Conservation (phyloP, 768 basidiomycete genomes). For the Rubroboletus satanas region DNA sequence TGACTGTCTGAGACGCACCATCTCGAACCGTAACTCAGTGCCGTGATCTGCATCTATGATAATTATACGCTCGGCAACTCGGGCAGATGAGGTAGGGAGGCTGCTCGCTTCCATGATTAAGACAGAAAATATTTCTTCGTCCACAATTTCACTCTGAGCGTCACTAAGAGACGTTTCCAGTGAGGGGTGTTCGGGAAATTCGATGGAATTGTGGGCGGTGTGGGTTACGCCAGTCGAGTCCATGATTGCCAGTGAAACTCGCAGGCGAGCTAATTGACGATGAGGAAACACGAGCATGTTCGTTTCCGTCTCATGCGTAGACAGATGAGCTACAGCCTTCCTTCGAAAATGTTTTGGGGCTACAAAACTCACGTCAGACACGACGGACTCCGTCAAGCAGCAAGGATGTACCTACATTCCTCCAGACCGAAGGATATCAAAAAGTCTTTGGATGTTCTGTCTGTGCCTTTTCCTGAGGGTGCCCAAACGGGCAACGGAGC, state of each 20-base stretch:
- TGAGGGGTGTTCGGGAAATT: slow-evolving; percentile 30
- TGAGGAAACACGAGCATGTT: slow-evolving; percentile 57
- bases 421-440: slow-evolving; percentile 76
- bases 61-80: slow-evolving; percentile 75
- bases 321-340: slow-evolving; percentile 66
- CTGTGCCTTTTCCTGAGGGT: slow-evolving; percentile 69
- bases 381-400: not conserved
- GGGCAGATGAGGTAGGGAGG: slow-evolving; percentile 70
- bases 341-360: slow-evolving; percentile 63
- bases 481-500: slow-evolving; percentile 73
- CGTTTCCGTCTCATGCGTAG: slow-evolving; percentile 42
- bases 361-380: slow-evolving; percentile 28
- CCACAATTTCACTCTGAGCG: slow-evolving; percentile 70
- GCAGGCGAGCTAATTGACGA: slow-evolving; percentile 60
- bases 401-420: slow-evolving; percentile 56
- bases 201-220: slow-evolving; percentile 37
- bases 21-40: slow-evolving; percentile 65
- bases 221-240: slow-evolving; percentile 32
- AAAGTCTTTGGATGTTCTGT: slow-evolving; percentile 79
- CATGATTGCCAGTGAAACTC: slow-evolving; percentile 47
- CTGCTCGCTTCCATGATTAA: slow-evolving; percentile 74
- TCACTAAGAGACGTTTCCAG: slow-evolving; percentile 50
- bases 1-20: slow-evolving; percentile 43
- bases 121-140: slow-evolving; percentile 75
- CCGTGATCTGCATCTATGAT: slow-evolving; percentile 73